Evolutionary conservation across 345 rosid genomes (phyloP).

Genomic region (Pugionium cornutum): DNA sequence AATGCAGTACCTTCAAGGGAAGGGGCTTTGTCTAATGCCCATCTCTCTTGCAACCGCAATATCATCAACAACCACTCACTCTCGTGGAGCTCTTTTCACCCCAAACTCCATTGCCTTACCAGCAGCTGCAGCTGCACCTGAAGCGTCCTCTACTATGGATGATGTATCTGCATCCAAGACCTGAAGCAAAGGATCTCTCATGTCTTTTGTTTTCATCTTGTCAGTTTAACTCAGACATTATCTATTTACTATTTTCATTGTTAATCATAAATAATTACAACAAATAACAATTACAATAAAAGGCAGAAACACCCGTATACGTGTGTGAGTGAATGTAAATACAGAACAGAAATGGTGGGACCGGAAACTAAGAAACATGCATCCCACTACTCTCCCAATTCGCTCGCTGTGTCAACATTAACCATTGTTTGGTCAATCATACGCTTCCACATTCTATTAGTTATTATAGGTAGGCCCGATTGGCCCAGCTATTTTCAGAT

Average conservation of each 20-base stretch:
- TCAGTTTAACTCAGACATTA: slow-evolving; percentile 29
- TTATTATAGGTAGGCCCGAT: too few relatives aligned
- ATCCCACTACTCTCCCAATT: slow-evolving; percentile 36
- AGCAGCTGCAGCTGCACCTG: slow-evolving; percentile 26
- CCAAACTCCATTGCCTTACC: slow-evolving; percentile 13
- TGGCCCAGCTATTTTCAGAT: too few relatives aligned
- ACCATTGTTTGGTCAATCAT: slow-evolving; percentile 2
- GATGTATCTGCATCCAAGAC: slow-evolving; percentile 69
- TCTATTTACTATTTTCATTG: slow-evolving; percentile 32
- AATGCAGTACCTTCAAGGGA: too few relatives aligned
- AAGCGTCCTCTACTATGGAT: slow-evolving; percentile 56
- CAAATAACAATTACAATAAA: not conserved
- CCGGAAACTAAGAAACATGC: slow-evolving; percentile 31
- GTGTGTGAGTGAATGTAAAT: slow-evolving; percentile 19
- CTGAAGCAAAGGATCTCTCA: slow-evolving; percentile 34
- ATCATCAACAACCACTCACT: slow-evolving; percentile 62
- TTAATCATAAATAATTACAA: slow-evolving; percentile 22
- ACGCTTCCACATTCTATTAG: too few relatives aligned
- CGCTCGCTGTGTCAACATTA: slow-evolving; percentile 32
- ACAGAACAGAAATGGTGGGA: slow-evolving; percentile 32
- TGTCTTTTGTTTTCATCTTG: slow-evolving; percentile 7
- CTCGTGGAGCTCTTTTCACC: slow-evolving; percentile 48
- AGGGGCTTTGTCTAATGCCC: too few relatives aligned
- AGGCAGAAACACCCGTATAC: slow-evolving; percentile 28
- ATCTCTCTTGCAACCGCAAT: slow-evolving; percentile 54